A percentile compares a stretch with the other conserved stretches of the same genome.
These are phyloP conservation scores for Pseudogymnoascus sp. DNA, from an alignment of 2,329 filamentous ascomycete genomes.

Conservation along the genomic window DNA sequence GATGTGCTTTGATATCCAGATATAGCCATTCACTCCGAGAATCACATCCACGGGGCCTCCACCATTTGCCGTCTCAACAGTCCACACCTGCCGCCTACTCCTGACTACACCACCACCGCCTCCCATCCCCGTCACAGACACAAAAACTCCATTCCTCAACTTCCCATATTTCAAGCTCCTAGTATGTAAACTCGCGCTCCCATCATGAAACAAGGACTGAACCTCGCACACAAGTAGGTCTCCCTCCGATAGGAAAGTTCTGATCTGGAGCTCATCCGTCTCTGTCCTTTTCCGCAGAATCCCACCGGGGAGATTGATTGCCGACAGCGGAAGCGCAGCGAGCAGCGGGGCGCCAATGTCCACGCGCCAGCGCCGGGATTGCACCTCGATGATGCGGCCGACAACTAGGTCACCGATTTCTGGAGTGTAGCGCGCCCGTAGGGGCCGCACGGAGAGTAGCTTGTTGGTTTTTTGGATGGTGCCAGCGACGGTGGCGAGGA, in stretches of 20 bases:
- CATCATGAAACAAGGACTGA: conserved; percentile 79
- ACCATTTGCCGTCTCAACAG: conserved; percentile 51
- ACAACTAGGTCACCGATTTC: conserved; percentile 96
- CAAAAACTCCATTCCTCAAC: conserved; percentile 84
- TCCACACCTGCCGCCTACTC: conserved; percentile 80
- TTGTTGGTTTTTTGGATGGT: conserved; percentile 93
- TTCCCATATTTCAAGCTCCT: conserved; percentile 90
- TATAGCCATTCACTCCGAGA: conserved; percentile 91
- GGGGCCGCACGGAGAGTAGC: conserved; percentile 79
- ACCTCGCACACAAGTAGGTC: conserved; percentile 93
- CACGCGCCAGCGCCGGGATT: conserved; percentile 86
- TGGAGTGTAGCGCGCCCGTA: conserved; percentile 87
- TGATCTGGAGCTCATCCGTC: conserved; percentile 93
- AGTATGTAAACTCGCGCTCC: conserved; percentile 80
- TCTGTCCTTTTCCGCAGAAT: conserved; percentile 86
- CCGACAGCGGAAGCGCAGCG: conserved; percentile 73
- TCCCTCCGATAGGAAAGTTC: conserved; percentile 93
- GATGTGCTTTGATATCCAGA: conserved; percentile 85
- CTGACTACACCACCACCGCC: conserved; percentile 75
- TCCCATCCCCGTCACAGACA: conserved; percentile 71
- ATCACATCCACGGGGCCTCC: conserved; percentile 71
- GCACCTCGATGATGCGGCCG: conserved; percentile 90
- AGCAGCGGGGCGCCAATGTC: conserved; percentile 85
- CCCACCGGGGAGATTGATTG: conserved; percentile 91
- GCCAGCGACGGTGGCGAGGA: conserved; percentile 84